Evolutionary conservation across 164 flowering plant species (phyloP).

Genomic region (Vitis cinerea): DNA sequence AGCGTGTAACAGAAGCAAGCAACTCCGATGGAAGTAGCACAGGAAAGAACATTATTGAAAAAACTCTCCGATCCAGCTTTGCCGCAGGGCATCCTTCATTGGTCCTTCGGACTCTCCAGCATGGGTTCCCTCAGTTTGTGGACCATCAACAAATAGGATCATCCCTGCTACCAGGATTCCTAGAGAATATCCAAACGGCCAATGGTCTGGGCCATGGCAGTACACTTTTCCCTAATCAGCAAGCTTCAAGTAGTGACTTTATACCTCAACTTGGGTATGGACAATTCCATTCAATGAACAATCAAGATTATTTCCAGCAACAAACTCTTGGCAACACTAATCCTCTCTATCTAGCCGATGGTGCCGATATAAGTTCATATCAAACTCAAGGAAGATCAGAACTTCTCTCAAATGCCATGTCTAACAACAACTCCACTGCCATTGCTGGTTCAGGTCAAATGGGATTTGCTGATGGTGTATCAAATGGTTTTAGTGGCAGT

Average conservation of each 20-base stretch:
- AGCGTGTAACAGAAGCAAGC: slow-evolving; percentile 15
- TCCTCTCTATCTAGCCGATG: neutral
- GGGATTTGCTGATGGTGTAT: neutral
- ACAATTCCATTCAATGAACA: neutral
- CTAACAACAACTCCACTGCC: neutral
- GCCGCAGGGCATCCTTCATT: slow-evolving; percentile 11
- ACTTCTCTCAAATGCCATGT: neutral
- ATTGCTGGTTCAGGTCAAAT: neutral
- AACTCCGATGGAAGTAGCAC: neutral
- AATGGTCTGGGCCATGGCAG: neutral
- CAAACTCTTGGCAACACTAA: neutral
- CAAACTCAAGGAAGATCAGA: neutral
- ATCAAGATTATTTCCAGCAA: neutral
- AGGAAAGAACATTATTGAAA: slow-evolving; percentile 3
- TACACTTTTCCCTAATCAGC: neutral
- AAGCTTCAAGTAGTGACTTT: neutral
- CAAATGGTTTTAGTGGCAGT: neutral
- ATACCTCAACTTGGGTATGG: neutral
- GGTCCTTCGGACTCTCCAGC: neutral
- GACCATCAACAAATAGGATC: neutral
- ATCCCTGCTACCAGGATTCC: slow-evolving; percentile 4
- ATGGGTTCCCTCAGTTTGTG: neutral
- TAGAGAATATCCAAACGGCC: neutral
- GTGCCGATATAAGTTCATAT: neutral
- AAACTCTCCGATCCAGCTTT: slow-evolving; percentile 18